These are phyloP conservation scores for Aspergillus novoparasiticus DNA, from an alignment of 2,329 filamentous ascomycete genomes.

Conservation along the genomic window DNA sequence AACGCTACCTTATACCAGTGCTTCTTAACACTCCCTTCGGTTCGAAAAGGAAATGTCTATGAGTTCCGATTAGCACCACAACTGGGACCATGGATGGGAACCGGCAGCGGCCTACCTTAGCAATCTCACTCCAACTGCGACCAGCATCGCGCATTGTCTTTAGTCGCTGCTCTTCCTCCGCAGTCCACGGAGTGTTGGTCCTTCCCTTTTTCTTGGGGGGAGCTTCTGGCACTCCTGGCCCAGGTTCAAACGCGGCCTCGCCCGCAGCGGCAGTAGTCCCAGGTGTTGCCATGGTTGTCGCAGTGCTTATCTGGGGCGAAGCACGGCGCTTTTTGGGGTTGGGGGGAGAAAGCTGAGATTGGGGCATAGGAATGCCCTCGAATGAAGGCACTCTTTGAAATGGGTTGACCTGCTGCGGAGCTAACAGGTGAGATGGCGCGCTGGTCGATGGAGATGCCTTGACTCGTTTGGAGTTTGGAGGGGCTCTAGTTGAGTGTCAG, in stretches of 20 bases:
- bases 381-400: conserved; percentile 39
- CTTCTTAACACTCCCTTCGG: conserved; percentile 98
- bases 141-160: conserved; percentile 94
- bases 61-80: conserved; percentile 5
- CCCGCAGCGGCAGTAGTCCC: conserved; percentile 31
- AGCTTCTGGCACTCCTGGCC: conserved; percentile 30
- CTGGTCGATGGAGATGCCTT: conserved; percentile 42
- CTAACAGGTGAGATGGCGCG: conserved; percentile 39
- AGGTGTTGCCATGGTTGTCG: conserved; percentile 41
- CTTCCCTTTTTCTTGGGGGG: conserved; percentile 76
- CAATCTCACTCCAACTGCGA: conserved; percentile 96
- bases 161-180: conserved; percentile 85
- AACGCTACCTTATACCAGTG: conserved; percentile 92
- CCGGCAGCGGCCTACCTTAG: conserved; percentile 68
- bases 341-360: conserved; percentile 33
- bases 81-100: conserved; percentile 1
- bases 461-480: conserved; percentile 46
- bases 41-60: conserved; percentile 87
- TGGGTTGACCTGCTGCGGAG: conserved; percentile 41
- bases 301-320: conserved; percentile 39
- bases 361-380: conserved; percentile 45
- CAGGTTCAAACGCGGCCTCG: conserved; percentile 31
- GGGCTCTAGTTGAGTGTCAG: conserved; percentile 33
- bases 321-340: conserved; percentile 50
- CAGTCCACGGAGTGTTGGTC: conserved; percentile 99